Evolutionary conservation across 352 stramenopile species (phyloP).

Genomic region (Phytophthora constricta): DNA sequence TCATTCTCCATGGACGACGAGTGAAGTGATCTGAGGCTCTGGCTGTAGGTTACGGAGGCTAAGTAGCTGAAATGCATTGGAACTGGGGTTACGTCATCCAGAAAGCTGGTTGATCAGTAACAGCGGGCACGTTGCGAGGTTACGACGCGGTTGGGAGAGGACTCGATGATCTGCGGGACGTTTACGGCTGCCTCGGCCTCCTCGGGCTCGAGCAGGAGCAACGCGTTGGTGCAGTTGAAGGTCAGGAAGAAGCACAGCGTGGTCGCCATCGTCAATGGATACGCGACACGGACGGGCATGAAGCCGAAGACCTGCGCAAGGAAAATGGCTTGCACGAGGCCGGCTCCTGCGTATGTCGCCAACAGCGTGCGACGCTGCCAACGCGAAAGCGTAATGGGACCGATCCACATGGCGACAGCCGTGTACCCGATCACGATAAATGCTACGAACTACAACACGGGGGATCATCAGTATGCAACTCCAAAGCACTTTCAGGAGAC

Average conservation of each 20-base stretch:
- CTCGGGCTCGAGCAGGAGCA: conserved; percentile 58
- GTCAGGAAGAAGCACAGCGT: conserved; percentile 49
- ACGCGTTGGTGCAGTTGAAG: conserved; percentile 68
- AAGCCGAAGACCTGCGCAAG: conserved; percentile 31
- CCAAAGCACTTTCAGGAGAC: no score
- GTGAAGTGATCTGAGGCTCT: conserved; percentile 27
- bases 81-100: no score
- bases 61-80: neutral
- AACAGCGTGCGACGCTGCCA: conserved; percentile 56
- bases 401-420: conserved; percentile 52
- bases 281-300: conserved; percentile 38
- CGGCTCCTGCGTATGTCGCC: conserved; percentile 43
- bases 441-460: conserved; percentile 52
- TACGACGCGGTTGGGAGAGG: conserved; percentile 23
- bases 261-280: conserved; percentile 40
- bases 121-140: conserved; percentile 34
- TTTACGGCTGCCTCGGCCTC: conserved; percentile 5
- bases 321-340: conserved; percentile 49
- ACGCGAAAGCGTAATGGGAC: conserved; percentile 54
- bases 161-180: conserved; percentile 18
- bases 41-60: no score
- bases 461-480: no score
- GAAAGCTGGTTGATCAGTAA: conserved; percentile 14
- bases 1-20: conserved; percentile 88
- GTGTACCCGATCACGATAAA: conserved; percentile 58